These are phyloP conservation scores for Aspergillus egyptiacus DNA, from an alignment of 495 filamentous ascomycete genomes.

Conservation along the genomic window DNA sequence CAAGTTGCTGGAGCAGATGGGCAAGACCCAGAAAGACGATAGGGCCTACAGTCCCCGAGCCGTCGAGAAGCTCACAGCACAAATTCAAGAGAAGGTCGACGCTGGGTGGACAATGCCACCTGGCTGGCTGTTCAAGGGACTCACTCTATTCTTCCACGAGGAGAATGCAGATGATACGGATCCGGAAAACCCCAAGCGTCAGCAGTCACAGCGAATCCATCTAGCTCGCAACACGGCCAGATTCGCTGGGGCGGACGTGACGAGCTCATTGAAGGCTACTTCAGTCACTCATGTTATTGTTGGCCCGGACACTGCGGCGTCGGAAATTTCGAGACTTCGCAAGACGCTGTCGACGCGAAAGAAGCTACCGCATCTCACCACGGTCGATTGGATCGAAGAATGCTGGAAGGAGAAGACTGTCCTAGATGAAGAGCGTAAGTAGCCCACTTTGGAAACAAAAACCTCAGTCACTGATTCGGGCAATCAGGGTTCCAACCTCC, in stretches of 20 bases:
- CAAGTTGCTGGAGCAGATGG: constrained; percentile 45
- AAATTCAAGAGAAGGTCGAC: constrained; percentile 43
- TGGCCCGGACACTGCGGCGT: constrained; percentile 14
- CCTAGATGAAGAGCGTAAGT: constrained; percentile 68
- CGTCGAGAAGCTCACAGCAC: constrained; percentile 49
- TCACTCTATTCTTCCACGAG: constrained; percentile 50
- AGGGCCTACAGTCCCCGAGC: constrained; percentile 28
- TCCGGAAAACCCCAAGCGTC: background rate
- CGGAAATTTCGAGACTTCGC: constrained; percentile 26
- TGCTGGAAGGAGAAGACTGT: constrained; percentile 74
- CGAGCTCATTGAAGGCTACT: constrained; percentile 14
- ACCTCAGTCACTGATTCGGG: background rate
- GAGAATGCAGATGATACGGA: background rate
- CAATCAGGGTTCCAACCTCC: constrained; percentile 9
- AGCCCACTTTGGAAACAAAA: background rate
- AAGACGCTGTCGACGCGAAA: constrained; percentile 23
- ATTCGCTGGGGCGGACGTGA: constrained; percentile 57
- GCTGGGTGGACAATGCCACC: constrained; percentile 35
- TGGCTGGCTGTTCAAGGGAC: constrained; percentile 63
- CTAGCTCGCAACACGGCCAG: constrained; percentile 43
- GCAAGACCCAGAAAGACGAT: constrained; percentile 24
- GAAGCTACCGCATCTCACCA: constrained; percentile 66
- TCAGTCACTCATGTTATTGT: constrained; percentile 35
- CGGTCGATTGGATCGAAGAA: constrained; percentile 64
- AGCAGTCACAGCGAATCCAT: constrained; percentile 1